Evolutionary conservation across 2,329 filamentous ascomycete genomes (phyloP), one percentile per base, ranked within the genome.

Genomic region (Lachnellula cervina): DNA sequence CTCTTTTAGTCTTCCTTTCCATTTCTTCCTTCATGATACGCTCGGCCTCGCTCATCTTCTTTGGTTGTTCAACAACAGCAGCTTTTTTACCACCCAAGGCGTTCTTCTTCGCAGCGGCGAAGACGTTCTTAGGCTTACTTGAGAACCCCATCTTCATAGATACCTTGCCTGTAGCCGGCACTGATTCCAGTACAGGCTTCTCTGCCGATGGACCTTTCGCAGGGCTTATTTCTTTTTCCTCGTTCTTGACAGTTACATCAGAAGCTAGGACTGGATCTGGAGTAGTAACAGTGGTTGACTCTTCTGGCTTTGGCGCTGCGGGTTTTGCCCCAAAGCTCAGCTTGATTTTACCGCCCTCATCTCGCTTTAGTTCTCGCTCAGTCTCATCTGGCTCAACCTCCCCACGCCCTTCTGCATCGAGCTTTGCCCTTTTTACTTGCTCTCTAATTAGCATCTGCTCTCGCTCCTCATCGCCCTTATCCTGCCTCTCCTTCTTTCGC

Each of bases 31-130:
- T 89, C 91, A 96, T 96, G 66, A 94, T 95, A 52, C 87, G 81
- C 72, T 93, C 90, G 3, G 86, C 87, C 68, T 95, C 90, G 66
- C 88, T 93, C 81, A 96, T 93, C 66, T 89, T 94, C 77, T 89
- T 90, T 2, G 84, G 85, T 53, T 80, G 80, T 59, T 83, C 83
- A 3, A 81, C 73, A 11, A 77, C 79, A 34, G 74, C 65, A 1
- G 70, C 59, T 69, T 89, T 90, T 71, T 90, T 90, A 3, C 79
- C 74, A 1, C 81, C 79, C 2, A 90, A 74, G 0, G 86, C 84
- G 61, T 92, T 93, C 74, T 90, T 92, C 69, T 82, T 84, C 25
- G 72, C 75, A 3, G 73, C 73, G 9, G 79, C 76, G 61, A 96
- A 94, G 0, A 94, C 88, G 61, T 93, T 93, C 72, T 90, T 90